Evolutionary conservation across 345 rosid genomes (phyloP).

Genomic region (Eutrema heterophyllum): DNA sequence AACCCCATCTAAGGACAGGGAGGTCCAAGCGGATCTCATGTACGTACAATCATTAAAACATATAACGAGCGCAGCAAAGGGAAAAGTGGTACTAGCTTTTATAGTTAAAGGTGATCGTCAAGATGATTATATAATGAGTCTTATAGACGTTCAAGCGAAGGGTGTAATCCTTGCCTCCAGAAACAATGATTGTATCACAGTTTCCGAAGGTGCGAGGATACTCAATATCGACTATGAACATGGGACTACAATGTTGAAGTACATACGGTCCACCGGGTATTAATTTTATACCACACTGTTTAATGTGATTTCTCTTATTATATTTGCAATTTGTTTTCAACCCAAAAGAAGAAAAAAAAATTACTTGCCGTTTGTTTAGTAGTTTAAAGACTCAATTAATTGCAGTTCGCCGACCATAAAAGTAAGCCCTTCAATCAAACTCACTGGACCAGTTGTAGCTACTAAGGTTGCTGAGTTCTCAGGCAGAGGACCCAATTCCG

Average conservation of each 20-base stretch:
- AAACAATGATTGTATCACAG: background rate
- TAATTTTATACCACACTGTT: background rate
- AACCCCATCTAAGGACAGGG: background rate
- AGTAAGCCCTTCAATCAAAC: background rate
- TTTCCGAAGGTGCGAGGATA: background rate
- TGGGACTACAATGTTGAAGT: conserved; percentile 4
- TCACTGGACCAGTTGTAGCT: conserved; percentile 21
- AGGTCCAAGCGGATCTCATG: background rate
- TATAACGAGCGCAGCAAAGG: conserved; percentile 23
- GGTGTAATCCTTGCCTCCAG: conserved; percentile 13
- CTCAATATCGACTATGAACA: background rate
- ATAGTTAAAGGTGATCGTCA: background rate
- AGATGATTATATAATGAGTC: background rate
- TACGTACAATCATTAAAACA: background rate
- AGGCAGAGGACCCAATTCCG: conserved; percentile 30
- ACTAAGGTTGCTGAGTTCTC: conserved; percentile 24
- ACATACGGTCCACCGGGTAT: conserved; percentile 13
- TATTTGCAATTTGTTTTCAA: background rate
- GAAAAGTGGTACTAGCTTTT: conserved; percentile 39
- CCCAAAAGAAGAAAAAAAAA: too few species aligned
- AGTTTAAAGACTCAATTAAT: background rate
- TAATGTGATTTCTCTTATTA: background rate
- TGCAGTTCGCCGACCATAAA: conserved; percentile 18
- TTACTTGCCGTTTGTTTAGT: background rate
- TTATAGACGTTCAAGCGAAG: background rate